Conservation (phyloP, 148 eudicot species). For the Silene conica region DNA sequence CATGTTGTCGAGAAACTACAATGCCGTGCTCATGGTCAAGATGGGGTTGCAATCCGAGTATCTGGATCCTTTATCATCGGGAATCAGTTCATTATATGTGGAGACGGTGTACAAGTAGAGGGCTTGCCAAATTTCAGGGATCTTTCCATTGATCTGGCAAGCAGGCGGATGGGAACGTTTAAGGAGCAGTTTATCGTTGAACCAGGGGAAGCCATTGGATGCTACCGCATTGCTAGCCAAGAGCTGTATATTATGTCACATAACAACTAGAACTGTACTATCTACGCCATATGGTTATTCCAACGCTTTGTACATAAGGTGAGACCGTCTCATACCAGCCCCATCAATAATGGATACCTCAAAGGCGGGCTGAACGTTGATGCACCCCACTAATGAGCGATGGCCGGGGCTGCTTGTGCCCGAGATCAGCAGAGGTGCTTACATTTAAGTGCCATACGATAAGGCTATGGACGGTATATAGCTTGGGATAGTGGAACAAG, state of each 20-base stretch:
- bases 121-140: constrained; percentile 85
- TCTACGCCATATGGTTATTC: background rate
- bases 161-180: constrained; percentile 68
- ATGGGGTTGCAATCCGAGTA: constrained; percentile 77
- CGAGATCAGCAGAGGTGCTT: background rate
- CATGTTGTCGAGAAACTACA: constrained; percentile 91
- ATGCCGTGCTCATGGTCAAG: constrained; percentile 75
- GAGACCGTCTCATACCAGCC: background rate
- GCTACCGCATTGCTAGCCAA: constrained; percentile 57
- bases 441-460: background rate
- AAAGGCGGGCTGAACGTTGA: background rate
- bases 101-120: constrained; percentile 87
- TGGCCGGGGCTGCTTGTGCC: background rate
- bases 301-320: background rate
- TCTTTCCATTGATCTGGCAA: constrained; percentile 58
- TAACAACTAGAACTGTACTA: background rate
- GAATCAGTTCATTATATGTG: constrained; percentile 82
- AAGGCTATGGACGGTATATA: no score
- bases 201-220: constrained; percentile 59
- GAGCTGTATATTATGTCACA: constrained; percentile 66
- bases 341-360: background rate
- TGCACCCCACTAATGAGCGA: no score
- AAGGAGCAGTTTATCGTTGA: constrained; percentile 84
- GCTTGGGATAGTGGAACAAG: no score
- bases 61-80: constrained; percentile 84